phyloP scores from a whole-genome alignment of 2,329 filamentous ascomycete genomes.

The Xylariomycetidae sp. region DNA sequence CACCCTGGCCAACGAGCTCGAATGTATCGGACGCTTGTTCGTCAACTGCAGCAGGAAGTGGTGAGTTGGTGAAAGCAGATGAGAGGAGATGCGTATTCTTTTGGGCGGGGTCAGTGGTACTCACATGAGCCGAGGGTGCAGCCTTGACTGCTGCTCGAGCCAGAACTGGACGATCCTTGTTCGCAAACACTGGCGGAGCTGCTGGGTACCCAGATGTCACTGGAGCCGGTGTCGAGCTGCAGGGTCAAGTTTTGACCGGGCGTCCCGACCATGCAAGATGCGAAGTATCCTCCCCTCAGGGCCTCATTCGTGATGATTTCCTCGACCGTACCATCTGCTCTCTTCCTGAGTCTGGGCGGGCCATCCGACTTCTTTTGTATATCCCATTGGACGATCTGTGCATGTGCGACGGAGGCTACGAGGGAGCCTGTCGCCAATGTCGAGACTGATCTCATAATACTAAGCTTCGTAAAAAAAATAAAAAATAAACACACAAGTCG shows the following conservation, averaged over 20 bases:
- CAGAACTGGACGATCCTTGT: constrained; percentile 8
- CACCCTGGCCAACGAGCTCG: constrained; percentile 33
- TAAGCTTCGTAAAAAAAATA: too few species aligned
- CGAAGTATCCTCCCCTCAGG: constrained; percentile 49
- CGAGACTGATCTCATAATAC: constrained; percentile 20
- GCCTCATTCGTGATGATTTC: constrained; percentile 41
- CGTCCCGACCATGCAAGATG: constrained; percentile 52
- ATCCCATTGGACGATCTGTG: constrained; percentile 42
- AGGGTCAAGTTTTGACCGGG: constrained; percentile 52
- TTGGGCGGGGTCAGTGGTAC: too few species aligned
- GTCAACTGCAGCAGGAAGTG: too few species aligned
- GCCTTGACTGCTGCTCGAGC: constrained; percentile 16
- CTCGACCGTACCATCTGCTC: constrained; percentile 34
- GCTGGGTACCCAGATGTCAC: constrained; percentile 58
- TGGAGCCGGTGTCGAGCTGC: constrained; percentile 62
- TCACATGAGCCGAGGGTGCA: constrained; percentile 45
- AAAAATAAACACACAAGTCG: too few species aligned
- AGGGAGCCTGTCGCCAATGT: constrained; percentile 22
- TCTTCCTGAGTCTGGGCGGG: constrained; percentile 29
- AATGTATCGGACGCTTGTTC: constrained; percentile 42
- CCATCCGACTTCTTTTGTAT: constrained; percentile 34
- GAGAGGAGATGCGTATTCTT: too few species aligned
- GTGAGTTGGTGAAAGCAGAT: too few species aligned
- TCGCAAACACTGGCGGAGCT: constrained; percentile 35
- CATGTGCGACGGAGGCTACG: constrained; percentile 21